phyloP scores from a whole-genome alignment of 2,329 filamentous ascomycete genomes.

The Canariomyces notabilis region DNA sequence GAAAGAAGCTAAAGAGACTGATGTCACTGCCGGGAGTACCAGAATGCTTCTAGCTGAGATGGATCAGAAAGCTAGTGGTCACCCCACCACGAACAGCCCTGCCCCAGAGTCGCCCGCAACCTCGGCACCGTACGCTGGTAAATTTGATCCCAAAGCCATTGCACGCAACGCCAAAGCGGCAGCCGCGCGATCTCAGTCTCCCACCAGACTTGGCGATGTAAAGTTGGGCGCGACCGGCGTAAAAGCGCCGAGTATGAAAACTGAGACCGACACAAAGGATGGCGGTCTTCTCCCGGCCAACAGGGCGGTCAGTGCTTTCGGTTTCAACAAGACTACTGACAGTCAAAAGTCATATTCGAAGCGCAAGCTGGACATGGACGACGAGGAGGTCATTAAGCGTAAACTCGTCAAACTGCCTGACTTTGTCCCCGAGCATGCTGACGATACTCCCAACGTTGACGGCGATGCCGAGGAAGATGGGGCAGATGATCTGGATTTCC shows the following conservation, averaged over 20 bases:
- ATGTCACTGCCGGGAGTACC: constrained; percentile 59
- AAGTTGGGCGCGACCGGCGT: constrained; percentile 10
- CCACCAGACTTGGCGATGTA: constrained; percentile 40
- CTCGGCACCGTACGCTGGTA: constrained; percentile 62
- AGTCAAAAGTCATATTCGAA: constrained; percentile 62
- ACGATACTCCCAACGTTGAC: constrained; percentile 56
- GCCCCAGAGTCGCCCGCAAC: constrained; percentile 46
- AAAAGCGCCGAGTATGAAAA: neutral
- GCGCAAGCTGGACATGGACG: constrained; percentile 76
- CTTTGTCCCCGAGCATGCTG: constrained; percentile 59
- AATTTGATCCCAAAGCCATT: constrained; percentile 83
- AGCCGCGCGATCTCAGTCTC: constrained; percentile 50
- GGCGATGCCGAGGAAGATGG: constrained; percentile 61
- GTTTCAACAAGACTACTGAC: constrained; percentile 66
- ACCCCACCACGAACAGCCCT: constrained; percentile 27
- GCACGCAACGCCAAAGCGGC: constrained; percentile 68
- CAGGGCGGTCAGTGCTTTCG: constrained; percentile 75
- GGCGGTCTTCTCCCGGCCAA: constrained; percentile 44
- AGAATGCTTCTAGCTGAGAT: constrained; percentile 67
- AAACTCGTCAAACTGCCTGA: constrained; percentile 89
- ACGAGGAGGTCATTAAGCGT: constrained; percentile 79
- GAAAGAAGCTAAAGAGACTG: constrained; percentile 66
- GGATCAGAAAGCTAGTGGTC: constrained; percentile 60
- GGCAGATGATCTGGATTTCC: constrained; percentile 54
- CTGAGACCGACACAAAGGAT: constrained; percentile 28